Conservation (phyloP, 1,139 yeast species). For the Trichomonascaceae sp. region DNA sequence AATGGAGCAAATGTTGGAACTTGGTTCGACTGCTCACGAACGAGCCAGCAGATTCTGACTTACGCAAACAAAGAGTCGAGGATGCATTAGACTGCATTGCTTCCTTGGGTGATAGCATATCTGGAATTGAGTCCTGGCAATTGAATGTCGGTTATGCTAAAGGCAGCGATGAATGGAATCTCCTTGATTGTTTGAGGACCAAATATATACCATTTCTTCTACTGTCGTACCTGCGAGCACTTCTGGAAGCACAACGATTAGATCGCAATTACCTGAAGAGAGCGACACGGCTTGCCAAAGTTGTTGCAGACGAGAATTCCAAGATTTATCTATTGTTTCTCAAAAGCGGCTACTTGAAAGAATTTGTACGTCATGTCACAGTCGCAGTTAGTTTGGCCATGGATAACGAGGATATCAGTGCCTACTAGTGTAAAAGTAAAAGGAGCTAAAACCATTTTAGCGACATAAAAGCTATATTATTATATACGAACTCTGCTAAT, state of each 20-base stretch:
- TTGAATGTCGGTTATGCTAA: conserved; percentile 2
- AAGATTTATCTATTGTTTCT: conserved; percentile 50
- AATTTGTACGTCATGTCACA: conserved; percentile 56
- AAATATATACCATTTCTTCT: conserved; percentile 70
- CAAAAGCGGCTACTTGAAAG: conserved; percentile 54
- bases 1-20: conserved; percentile 15
- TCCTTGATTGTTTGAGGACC: conserved; percentile 40
- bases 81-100: conserved; percentile 17
- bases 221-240: conserved; percentile 54
- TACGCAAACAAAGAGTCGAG: conserved; percentile 10
- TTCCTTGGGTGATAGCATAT: conserved; percentile 14
- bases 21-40: conserved; percentile 5
- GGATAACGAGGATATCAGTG: conserved; percentile 24
- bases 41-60: conserved; percentile 12
- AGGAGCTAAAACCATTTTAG: not conserved
- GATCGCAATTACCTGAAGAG: conserved; percentile 39
- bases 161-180: conserved; percentile 16
- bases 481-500: conserved; percentile 23
- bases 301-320: conserved; percentile 46
- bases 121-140: conserved; percentile 23
- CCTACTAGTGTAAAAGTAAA: not conserved
- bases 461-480: not conserved
- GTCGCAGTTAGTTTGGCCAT: conserved; percentile 41
- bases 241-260: conserved; percentile 36
- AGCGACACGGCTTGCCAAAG: conserved; percentile 53